Evolutionary conservation across 2,329 filamentous ascomycete genomes (phyloP).

Genomic region (Verruconis gallopava): DNA sequence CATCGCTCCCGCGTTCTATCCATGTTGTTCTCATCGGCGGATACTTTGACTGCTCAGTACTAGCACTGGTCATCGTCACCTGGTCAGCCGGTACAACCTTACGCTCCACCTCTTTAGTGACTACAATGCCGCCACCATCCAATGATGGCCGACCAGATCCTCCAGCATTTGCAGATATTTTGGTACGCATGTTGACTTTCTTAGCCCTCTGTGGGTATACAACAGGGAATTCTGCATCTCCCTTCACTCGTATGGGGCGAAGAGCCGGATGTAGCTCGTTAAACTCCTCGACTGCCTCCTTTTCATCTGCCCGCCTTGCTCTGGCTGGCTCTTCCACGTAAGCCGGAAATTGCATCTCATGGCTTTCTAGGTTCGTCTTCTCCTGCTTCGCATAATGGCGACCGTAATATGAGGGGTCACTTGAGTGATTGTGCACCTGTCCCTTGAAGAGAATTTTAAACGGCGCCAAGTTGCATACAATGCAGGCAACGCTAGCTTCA

Average conservation of each 20-base stretch:
- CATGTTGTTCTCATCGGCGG: neutral
- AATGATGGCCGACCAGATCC: too few relatives aligned
- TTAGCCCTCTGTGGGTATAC: neutral
- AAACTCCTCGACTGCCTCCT: neutral
- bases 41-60: neutral
- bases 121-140: conserved; percentile 2
- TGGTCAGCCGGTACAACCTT: neutral
- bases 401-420: neutral
- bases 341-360: neutral
- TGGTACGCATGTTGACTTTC: neutral
- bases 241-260: too few relatives aligned
- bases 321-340: neutral
- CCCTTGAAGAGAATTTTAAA: conserved; percentile 12
- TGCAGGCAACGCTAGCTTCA: conserved; percentile 12
- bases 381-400: neutral
- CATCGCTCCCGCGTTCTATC: conserved; percentile 1
- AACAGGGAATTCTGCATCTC: neutral
- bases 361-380: neutral
- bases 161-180: neutral
- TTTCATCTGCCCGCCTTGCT: neutral
- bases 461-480: conserved; percentile 12
- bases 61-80: neutral
- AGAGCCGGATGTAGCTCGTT: neutral
- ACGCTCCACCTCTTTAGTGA: neutral
- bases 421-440: neutral